Evolutionary conservation across 208 protist species (phyloP).

Genomic region (Phytomonas sp.): DNA sequence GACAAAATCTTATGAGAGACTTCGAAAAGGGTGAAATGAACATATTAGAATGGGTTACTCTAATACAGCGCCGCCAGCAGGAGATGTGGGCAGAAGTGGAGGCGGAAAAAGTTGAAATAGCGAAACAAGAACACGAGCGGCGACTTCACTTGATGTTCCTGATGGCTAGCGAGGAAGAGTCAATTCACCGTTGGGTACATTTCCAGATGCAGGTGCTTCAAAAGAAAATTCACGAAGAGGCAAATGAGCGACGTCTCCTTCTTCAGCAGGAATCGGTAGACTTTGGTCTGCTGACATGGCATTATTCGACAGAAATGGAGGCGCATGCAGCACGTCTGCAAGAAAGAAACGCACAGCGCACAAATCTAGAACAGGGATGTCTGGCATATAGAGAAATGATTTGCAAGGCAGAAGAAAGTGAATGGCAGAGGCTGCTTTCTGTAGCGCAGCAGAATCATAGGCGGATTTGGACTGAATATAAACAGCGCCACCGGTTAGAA

Average conservation of each 20-base stretch:
- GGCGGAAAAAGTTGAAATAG: constrained; percentile 25
- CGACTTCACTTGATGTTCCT: constrained; percentile 33
- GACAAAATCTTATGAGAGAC: not conserved
- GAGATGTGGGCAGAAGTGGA: constrained; percentile 9
- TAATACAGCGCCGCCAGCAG: not conserved
- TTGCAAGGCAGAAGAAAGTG: not conserved
- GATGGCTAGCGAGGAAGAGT: constrained; percentile 37
- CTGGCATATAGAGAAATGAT: not conserved
- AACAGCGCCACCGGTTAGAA: constrained; percentile 13
- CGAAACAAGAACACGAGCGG: constrained; percentile 36
- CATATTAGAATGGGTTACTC: not conserved
- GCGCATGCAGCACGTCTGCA: not conserved
- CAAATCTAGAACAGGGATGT: not conserved
- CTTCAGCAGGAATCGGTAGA: constrained; percentile 24
- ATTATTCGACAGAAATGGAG: not conserved
- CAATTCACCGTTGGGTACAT: constrained; percentile 27
- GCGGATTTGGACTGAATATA: constrained; percentile 4
- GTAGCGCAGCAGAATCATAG: constrained; percentile 5
- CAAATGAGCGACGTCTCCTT: constrained; percentile 19
- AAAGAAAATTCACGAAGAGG: constrained; percentile 22
- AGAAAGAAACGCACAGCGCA: not conserved
- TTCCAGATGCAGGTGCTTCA: constrained; percentile 15
- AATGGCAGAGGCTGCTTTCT: not conserved
- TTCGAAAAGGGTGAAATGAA: not conserved
- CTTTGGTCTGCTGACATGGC: constrained; percentile 8